Evolutionary conservation across 2,329 filamentous ascomycete species (phyloP).

Genomic region (Acrocalymma vagum): DNA sequence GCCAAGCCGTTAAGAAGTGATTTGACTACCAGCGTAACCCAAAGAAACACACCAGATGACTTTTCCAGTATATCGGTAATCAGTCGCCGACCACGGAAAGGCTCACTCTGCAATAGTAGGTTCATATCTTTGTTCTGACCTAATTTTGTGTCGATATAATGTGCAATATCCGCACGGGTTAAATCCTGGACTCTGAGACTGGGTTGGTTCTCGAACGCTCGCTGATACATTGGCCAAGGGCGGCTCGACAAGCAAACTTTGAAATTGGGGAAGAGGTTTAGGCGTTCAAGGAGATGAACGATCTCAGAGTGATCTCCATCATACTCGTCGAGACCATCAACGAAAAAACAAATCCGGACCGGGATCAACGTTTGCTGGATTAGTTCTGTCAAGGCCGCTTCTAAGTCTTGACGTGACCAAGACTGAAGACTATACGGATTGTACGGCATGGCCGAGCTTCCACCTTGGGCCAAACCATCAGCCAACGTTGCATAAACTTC

Average conservation of each 20-base stretch:
- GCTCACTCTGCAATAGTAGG: neutral
- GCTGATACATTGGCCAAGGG: conserved; percentile 35
- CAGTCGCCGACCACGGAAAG: neutral
- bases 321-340: conserved; percentile 7
- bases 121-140: neutral
- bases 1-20: conserved; percentile 7
- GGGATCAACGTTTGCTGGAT: neutral
- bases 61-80: neutral
- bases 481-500: no score
- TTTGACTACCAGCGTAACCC: conserved; percentile 7
- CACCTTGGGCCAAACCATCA: conserved; percentile 1
- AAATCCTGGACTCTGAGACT: conserved; percentile 30
- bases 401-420: neutral
- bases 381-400: neutral
- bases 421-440: neutral
- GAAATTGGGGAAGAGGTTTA: conserved; percentile 14
- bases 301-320: conserved; percentile 2
- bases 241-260: conserved; percentile 39
- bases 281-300: conserved; percentile 6
- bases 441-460: neutral
- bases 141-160: conserved; percentile 6
- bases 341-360: conserved; percentile 1
- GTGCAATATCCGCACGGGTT: conserved; percentile 27
- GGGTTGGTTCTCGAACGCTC: conserved; percentile 26
- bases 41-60: conserved; percentile 11